Evolutionary conservation across 192 early-diverging fungal genomes (phyloP), one percentile per base, ranked within the genome.

Genomic region (Podila verticillata): DNA sequence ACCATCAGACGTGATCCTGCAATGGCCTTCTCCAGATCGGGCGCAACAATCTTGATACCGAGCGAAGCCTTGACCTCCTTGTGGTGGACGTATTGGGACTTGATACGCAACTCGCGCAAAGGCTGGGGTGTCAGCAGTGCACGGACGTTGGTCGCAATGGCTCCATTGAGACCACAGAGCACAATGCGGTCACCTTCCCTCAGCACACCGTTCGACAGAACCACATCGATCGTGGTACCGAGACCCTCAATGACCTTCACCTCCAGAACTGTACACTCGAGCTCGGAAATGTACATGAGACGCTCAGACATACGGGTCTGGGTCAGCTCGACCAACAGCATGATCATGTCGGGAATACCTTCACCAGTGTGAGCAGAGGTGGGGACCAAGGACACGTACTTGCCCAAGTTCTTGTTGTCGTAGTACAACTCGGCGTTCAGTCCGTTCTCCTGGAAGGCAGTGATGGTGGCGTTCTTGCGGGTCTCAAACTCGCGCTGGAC

Each of bases 121-220:
- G 98, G 98, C 84, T 99, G 97, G n/a, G 98, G 98, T n/a, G 98
- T 99, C 65, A 98, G 83, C 68, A 99, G 83, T 12, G 98, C 96
- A 65, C 98, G 89, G 35, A 99, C 88, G 65, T 90, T 93, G 20
- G 98, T 99, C 9, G 91, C 91, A 72, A 99, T 99, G 9, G 97
- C 93, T 1, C 98, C 98, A 64, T 97, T 92, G 60, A 97, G 79
- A 80, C 96, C 98, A 75, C 98, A 98, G 26, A 99, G 77, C 7
- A 96, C 94, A 67, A 99, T 98, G 48, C 92, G 90, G 81, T 99
- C 98, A 44, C 97, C 96, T 88, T 99, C 97, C 69, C 93, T 88
- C 70, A 99, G 83, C 48, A 95, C 91, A 81, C 95, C 95, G 86
- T 99, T 99, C 9, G 95, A 95, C 49, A 99, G 87, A 29, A 99